Percentiles rank a stretch among this genome's conserved stretches.
These are phyloP conservation scores for Bacterosira constricta DNA, from an alignment of 108 stramenopile species.

Conservation along the genomic window DNA sequence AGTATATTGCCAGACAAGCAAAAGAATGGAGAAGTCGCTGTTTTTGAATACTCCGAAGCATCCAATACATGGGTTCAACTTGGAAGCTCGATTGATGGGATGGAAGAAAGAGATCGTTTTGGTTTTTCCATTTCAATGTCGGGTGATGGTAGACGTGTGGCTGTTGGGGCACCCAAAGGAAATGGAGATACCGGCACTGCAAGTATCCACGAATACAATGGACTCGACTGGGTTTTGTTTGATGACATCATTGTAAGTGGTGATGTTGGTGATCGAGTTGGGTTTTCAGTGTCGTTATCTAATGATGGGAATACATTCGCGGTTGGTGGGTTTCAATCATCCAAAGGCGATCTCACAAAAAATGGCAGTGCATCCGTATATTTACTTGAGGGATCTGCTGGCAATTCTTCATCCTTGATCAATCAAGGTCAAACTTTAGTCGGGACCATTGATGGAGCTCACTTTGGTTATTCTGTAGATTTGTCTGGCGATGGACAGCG, in stretches of 20 bases:
- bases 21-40: constrained; percentile 25
- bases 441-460: constrained; percentile 1
- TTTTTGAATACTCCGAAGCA: constrained; percentile 23
- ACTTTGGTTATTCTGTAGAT: constrained; percentile 28
- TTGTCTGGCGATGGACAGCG: constrained; percentile 37
- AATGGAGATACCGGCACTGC: constrained; percentile 27
- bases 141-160: constrained; percentile 32
- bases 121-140: constrained; percentile 38
- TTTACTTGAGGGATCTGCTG: neutral
- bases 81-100: constrained; percentile 39
- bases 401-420: neutral
- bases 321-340: constrained; percentile 23
- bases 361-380: constrained; percentile 27
- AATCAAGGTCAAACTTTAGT: constrained; percentile 15
- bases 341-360: neutral
- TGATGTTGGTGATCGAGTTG: constrained; percentile 7
- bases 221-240: constrained; percentile 16
- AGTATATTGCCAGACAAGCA: constrained; percentile 9
- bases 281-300: constrained; percentile 29
- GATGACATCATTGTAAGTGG: constrained; percentile 12
- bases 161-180: constrained; percentile 36
- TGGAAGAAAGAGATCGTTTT: constrained; percentile 24
- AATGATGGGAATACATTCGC: constrained; percentile 21
- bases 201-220: constrained; percentile 25
- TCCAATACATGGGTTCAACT: constrained; percentile 31